These are phyloP conservation scores for Crataegus laevigata DNA, from an alignment of 306 rosid genomes.

Conservation along the genomic window DNA sequence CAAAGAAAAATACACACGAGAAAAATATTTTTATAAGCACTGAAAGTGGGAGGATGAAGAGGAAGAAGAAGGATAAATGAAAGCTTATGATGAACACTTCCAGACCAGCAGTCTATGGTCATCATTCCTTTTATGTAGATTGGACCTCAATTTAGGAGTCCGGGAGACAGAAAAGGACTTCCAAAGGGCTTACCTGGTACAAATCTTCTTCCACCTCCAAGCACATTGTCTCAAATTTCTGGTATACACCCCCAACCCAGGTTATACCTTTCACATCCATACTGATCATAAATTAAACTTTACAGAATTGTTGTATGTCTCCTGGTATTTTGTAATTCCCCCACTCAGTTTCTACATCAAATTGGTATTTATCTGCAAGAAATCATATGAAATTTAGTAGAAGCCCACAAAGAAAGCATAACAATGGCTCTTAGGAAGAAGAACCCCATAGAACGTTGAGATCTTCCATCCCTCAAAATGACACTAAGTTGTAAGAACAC, in stretches of 20 bases:
- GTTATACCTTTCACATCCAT: conserved; percentile 68
- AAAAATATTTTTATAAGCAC: conserved; percentile 2
- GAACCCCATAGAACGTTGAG: not conserved
- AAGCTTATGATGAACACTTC: not conserved
- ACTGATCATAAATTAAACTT: conserved; percentile 17
- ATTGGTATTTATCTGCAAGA: conserved; percentile 24
- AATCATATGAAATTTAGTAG: conserved; percentile 1
- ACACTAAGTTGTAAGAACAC: not conserved
- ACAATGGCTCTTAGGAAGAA: not conserved
- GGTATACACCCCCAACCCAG: conserved; percentile 65
- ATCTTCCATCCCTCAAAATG: not conserved
- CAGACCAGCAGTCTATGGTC: not conserved
- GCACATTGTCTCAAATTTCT: conserved; percentile 74
- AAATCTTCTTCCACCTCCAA: conserved; percentile 69
- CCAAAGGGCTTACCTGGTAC: conserved; percentile 49
- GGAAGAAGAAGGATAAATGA: not conserved
- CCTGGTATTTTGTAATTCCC: conserved; percentile 11
- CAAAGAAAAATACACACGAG: not conserved
- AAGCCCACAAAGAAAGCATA: not conserved
- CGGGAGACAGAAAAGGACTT: not conserved
- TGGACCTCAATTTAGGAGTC: not conserved
- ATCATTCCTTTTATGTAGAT: not conserved
- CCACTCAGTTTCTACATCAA: conserved; percentile 14
- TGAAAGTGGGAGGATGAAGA: not conserved
- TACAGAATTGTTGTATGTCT: conserved; percentile 5